Percentiles rank a stretch among this genome's conserved stretches.
These are phyloP conservation scores for Globisporangium megalacanthum DNA, from an alignment of 352 stramenopile species.

Conservation along the genomic window DNA sequence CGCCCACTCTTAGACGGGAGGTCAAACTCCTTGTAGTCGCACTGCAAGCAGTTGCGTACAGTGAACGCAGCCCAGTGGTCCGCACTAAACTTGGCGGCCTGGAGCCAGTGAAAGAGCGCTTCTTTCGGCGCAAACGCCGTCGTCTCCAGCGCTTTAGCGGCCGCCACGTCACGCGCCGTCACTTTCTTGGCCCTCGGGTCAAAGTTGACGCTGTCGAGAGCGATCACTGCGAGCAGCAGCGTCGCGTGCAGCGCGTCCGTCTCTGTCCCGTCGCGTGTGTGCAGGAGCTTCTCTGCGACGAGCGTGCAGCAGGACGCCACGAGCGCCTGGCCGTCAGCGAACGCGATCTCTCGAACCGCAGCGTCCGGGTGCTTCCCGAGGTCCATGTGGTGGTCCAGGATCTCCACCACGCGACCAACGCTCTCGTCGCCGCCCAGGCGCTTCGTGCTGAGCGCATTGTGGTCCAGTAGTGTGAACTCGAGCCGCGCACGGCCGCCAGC, in stretches of 20 bases:
- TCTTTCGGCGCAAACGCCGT: constrained; percentile 35
- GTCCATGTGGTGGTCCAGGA: constrained; percentile 80
- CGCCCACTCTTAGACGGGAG: constrained; percentile 5
- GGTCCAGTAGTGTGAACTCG: constrained; percentile 57
- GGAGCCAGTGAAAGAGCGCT: constrained; percentile 58
- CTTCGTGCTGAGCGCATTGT: constrained; percentile 70
- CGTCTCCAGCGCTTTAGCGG: constrained; percentile 34
- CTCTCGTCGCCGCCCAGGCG: constrained; percentile 20
- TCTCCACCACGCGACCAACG: constrained; percentile 50
- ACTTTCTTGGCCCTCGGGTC: constrained; percentile 72
- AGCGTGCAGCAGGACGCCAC: constrained; percentile 74
- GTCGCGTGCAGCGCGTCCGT: constrained; percentile 23
- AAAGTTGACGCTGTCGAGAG: constrained; percentile 77
- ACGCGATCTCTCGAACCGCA: constrained; percentile 51
- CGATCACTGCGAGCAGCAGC: constrained; percentile 74
- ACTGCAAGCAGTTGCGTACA: constrained; percentile 58
- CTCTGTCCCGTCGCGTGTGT: not conserved
- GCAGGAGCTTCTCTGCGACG: constrained; percentile 54
- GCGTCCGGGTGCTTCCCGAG: constrained; percentile 36
- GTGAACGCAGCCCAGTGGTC: constrained; percentile 59
- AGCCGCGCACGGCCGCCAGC: constrained; percentile 8
- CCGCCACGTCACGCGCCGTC: constrained; percentile 46
- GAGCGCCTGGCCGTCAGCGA: constrained; percentile 55
- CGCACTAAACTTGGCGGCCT: constrained; percentile 62
- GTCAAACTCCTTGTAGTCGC: constrained; percentile 80